Evolutionary conservation across 2,329 filamentous ascomycete species (phyloP), one percentile per base, ranked within the genome.

Genomic region (Colletotrichum acutatum): DNA sequence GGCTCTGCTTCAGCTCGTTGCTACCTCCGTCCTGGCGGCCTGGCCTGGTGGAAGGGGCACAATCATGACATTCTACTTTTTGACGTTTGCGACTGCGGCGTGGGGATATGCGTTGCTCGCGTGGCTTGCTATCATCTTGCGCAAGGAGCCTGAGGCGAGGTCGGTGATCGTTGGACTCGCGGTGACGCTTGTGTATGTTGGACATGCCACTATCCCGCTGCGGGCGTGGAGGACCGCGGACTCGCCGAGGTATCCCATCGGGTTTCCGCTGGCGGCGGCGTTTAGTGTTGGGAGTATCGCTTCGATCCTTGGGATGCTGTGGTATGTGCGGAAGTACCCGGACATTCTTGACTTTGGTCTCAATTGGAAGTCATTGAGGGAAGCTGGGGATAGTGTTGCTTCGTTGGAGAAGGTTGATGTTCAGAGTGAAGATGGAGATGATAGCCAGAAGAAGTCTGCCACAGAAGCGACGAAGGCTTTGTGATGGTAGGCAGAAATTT

Each of bases 161-260:
- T 78, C 81, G 0, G 79, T 82, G n/a, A 74, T 82, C 12, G 81
- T 82, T 6, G 82, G 79, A 0, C 34, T 82, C 1, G 81, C 81
- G 0, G 79, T 83, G 24, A 83, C 79, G 22, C 64, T 83, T 5
- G 81, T 83, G 0, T 83, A 83, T 22, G 74, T 82, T 0, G 82
- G 82, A 0, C 82, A 83, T 19, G 81, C 81, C 0, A 83, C 82
- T 0, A 82, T 83, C 4, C 82, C 82, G 0, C 77, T 83, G 26
- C 77, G 82, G 1, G 80, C 79, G 1, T 83, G 81, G 66, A 77
- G 78, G 32, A 80, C 80, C 0, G 75, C 76, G 0, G 81, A 83
- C 60, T 76, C 81, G 1, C 81, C 82, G 0, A 68, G 74, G 6
- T 83, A 83, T 52, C 80, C 81, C 0, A 78, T 83, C 6, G 82